A percentile compares a stretch with the other conserved stretches of the same genome.
Evolutionary conservation across 139 green algal genomes (phyloP).

Genomic region (Yamagishiella unicocca): DNA sequence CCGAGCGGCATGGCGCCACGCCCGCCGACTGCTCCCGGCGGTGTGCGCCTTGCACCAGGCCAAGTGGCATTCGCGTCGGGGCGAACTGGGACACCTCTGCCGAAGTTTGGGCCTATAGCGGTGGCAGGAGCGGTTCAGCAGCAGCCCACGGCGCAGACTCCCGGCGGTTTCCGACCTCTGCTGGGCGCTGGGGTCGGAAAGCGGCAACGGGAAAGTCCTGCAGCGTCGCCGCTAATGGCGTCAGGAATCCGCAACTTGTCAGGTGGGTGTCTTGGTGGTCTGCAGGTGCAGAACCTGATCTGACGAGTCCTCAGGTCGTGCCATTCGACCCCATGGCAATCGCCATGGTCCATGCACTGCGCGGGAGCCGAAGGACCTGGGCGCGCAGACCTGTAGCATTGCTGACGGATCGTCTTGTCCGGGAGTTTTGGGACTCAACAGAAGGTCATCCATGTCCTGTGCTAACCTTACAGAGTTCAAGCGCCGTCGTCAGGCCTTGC

Average conservation of each 20-base stretch:
- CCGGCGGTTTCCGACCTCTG: conserved; percentile 5
- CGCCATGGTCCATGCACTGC: no score
- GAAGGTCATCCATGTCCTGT: no score
- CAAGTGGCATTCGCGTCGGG: conserved; percentile 34
- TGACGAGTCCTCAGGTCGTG: no score
- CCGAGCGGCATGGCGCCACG: background rate
- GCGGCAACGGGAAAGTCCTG: conserved; percentile 27
- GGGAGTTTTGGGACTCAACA: no score
- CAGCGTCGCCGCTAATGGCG: conserved; percentile 6
- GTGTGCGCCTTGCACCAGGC: conserved; percentile 26
- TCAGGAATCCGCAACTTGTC: conserved; percentile 37
- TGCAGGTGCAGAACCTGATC: no score
- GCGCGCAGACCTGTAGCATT: no score
- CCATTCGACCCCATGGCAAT: no score
- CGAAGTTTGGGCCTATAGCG: conserved; percentile 22
- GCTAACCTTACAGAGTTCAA: conserved; percentile 60
- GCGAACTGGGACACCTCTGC: conserved; percentile 25
- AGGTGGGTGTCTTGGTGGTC: no score
- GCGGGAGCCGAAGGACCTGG: no score
- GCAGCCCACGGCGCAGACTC: background rate
- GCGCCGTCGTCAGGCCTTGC: conserved; percentile 42
- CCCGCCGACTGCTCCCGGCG: background rate
- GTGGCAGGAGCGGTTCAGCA: background rate
- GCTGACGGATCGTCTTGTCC: no score
- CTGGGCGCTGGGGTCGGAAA: background rate